Conservation (phyloP, 139 green algal genomes). For the Closterium sp. region DNA sequence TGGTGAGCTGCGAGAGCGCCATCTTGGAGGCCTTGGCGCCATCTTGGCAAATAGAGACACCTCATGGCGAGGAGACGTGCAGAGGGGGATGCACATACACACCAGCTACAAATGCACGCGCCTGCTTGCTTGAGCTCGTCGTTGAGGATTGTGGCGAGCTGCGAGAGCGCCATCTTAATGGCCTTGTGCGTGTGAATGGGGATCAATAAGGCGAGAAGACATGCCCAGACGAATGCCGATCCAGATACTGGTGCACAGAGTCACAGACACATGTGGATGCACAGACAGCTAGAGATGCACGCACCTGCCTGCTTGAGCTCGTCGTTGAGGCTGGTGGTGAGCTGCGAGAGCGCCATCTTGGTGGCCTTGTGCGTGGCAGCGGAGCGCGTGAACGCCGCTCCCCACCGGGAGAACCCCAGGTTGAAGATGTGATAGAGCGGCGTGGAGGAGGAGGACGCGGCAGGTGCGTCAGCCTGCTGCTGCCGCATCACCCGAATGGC, state of each 20-base stretch:
- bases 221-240: not conserved
- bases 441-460: not conserved
- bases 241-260: not conserved
- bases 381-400: slow-evolving; percentile 54
- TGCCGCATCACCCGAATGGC: slow-evolving; percentile 11
- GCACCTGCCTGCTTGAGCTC: slow-evolving; percentile 51
- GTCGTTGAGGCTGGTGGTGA: slow-evolving; percentile 56
- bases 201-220: too few species aligned
- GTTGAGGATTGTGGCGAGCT: too few species aligned
- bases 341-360: slow-evolving; percentile 62
- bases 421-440: slow-evolving; percentile 29
- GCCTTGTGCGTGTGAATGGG: not conserved
- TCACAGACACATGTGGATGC: not conserved
- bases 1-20: slow-evolving; percentile 61
- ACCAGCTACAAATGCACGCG: too few species aligned
- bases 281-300: not conserved
- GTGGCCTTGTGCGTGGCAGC: slow-evolving; percentile 65
- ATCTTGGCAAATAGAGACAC: too few species aligned
- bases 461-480: not conserved
- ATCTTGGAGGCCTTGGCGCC: slow-evolving; percentile 66
- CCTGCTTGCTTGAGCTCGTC: too few species aligned
- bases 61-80: too few species aligned
- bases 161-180: not conserved
- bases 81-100: too few species aligned
- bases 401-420: slow-evolving; percentile 53